These are phyloP conservation scores for Bombardia bombarda DNA, from an alignment of 495 filamentous ascomycete genomes.

Conservation along the genomic window DNA sequence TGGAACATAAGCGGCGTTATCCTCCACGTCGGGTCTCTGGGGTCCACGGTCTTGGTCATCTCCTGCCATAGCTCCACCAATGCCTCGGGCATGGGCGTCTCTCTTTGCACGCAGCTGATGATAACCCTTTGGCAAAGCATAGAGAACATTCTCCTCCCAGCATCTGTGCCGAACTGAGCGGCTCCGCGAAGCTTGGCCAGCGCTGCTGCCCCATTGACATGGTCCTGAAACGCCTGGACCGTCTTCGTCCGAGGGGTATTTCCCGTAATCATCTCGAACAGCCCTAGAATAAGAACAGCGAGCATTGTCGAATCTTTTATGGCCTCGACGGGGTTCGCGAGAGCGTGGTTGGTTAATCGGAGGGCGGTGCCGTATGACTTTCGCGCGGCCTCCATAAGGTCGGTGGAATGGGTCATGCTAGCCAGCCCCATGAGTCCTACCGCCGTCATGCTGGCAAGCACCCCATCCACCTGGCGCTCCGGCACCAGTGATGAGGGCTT, in stretches of 20 bases:
- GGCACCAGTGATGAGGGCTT: conserved; percentile 18
- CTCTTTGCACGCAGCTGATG: conserved; percentile 32
- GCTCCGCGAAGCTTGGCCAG: conserved; percentile 49
- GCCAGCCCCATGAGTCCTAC: conserved; percentile 43
- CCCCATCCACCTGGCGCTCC: conserved; percentile 23
- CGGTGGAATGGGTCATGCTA: conserved; percentile 28
- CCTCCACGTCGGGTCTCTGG: conserved; percentile 17
- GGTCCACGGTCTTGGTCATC: conserved; percentile 16
- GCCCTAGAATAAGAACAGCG: conserved; percentile 51
- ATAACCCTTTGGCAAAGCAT: conserved; percentile 43
- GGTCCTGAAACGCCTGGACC: conserved; percentile 48
- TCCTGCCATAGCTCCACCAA: conserved; percentile 31
- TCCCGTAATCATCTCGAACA: conserved; percentile 48
- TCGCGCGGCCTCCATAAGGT: conserved; percentile 35
- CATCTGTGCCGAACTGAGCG: conserved; percentile 46
- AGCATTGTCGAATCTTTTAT: conserved; percentile 55
- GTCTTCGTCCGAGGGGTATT: conserved; percentile 31
- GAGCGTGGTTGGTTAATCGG: conserved; percentile 42
- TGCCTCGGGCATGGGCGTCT: conserved; percentile 26
- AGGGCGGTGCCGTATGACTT: conserved; percentile 41
- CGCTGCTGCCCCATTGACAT: conserved; percentile 51
- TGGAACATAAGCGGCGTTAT: conserved; percentile 28
- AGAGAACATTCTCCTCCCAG: conserved; percentile 50
- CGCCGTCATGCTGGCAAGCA: conserved; percentile 37
- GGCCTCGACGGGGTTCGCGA: conserved; percentile 45